Base-by-base conservation (phyloP, 495 filamentous ascomycete species). In the Penicillium ochrochloron region DNA sequence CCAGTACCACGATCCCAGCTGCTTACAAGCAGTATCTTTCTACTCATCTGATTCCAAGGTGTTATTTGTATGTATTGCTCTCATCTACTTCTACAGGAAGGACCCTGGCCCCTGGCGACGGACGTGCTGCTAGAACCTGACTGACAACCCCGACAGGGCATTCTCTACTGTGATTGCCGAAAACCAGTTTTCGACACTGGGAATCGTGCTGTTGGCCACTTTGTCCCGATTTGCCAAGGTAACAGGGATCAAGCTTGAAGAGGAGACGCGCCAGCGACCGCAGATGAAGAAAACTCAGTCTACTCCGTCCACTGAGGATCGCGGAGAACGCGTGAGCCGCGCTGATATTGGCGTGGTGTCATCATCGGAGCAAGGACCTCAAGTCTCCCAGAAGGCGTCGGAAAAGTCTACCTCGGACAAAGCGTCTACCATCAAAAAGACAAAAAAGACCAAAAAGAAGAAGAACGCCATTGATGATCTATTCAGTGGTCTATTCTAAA, bases 101-200 rank as follows among this genome's bases (percentile, higher is more conserved):
- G 23, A 2, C 4, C 1, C 23, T 15, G 0, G 48, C 9, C 5
- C 1, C 14, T 3, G 23, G 11, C 25, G 12, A 52, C 3, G 15
- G 23, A 3, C 4, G 14, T 15, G 6, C 25, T 12, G 9, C 8
- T 14, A 31, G 48, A 52, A 52, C 27, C 21, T 52, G 27, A 31
- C 48, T 71, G 42, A 70, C 63, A 2, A 25, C 55, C 31, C 19
- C 14, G 11, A 48, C 61, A 88, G 84, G 17, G 86, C 89, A 0
- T 94, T 96, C 70, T 86, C 85, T 9, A 88, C 87, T 29, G 77
- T 94, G 15, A 76, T 90, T 6, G 86, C 86, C 10, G 90, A 93
- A 75, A 84, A 80, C 41, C 90, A 91, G 63, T 93, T 90, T 71
- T 85, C 90, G n/a, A 78, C 89, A 2, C 81, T 95, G n/a, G 92